Conservation (phyloP, 2,329 filamentous ascomycete species). For the Sclerotinia nivalis region DNA sequence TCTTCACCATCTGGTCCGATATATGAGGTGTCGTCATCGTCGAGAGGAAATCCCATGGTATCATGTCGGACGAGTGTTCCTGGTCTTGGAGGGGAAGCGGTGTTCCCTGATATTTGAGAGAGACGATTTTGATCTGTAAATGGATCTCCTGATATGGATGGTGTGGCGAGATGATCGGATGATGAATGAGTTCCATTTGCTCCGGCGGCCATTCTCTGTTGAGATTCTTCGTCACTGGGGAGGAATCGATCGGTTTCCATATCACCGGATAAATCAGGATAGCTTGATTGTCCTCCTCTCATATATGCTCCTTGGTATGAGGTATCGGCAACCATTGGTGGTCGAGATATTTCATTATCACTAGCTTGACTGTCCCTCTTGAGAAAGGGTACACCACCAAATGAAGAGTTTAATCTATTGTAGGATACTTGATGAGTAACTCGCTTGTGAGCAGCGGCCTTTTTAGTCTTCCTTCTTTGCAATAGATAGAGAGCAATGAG, state of each 20-base stretch:
- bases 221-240: conserved; percentile 25
- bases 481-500: conserved; percentile 28
- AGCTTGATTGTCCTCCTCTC: conserved; percentile 27
- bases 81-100: not conserved
- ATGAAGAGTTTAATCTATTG: conserved; percentile 29
- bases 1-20: conserved; percentile 14
- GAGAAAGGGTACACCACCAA: conserved; percentile 32
- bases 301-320: conserved; percentile 20
- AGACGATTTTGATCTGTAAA: conserved; percentile 20
- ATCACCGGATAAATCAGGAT: conserved; percentile 22
- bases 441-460: conserved; percentile 17
- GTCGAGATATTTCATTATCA: conserved; percentile 19
- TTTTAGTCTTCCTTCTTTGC: conserved; percentile 27
- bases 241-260: conserved; percentile 26
- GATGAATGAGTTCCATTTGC: conserved; percentile 4
- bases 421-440: conserved; percentile 30
- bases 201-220: conserved; percentile 8
- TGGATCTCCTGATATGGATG: conserved; percentile 11
- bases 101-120: not conserved
- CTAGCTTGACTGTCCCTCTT: conserved; percentile 16
- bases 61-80: conserved; percentile 23
- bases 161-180: conserved; percentile 19
- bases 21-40: conserved; percentile 22
- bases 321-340: conserved; percentile 18
- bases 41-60: conserved; percentile 35